Base-by-base conservation (phyloP, 2,329 filamentous ascomycete species). In the Diplodia intermedia region DNA sequence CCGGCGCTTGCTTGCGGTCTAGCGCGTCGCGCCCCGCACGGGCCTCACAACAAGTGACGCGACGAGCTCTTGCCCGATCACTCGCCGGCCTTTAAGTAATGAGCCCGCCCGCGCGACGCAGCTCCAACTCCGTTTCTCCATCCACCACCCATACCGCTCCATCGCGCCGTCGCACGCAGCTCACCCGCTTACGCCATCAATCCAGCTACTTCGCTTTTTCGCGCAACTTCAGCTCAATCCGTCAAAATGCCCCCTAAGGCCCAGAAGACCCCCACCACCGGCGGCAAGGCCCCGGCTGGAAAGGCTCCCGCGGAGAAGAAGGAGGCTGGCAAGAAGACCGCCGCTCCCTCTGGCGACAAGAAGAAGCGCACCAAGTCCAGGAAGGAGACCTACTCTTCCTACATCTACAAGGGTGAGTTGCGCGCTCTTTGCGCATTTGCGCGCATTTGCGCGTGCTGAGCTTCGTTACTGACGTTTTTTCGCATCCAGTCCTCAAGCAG, bases 351-450 rank as follows among this genome's bases (percentile, higher is more conserved):
- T 80, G 95, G 95, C 73, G 95, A 98, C 78, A 98, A 98, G 93
- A 99, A 99, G 92, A 99, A 98, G 94, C 93, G 95, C 81, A 97
- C 93, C 86, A 99, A 99, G 94, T 92, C 94, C 75, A 91, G 95
- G 86, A 98, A 98, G 91, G 95, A 99, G 89, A 99, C 95, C n/a
- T 99, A 99, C 88, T 96, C 92, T 76, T 96, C 93, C 68, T 99
- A 99, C 89, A 99, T 99, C 86, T 99, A 98, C 92, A 99, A 98
- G 88, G 95, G 94, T 97, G 80, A 82, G 88, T 80, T 47, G 69
- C 72, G 67, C 70, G 55, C 38, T 53, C 49, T 33, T 53, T 40
- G 23, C 70, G 67, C 52, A 15, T 69, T 80, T 29, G 69, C 73
- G 69, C 70, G 60, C 31, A 36, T 43, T 36, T 50, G 54, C 49